Conservation (phyloP, 2,329 filamentous ascomycete genomes). For the Aureobasidium sp. region DNA sequence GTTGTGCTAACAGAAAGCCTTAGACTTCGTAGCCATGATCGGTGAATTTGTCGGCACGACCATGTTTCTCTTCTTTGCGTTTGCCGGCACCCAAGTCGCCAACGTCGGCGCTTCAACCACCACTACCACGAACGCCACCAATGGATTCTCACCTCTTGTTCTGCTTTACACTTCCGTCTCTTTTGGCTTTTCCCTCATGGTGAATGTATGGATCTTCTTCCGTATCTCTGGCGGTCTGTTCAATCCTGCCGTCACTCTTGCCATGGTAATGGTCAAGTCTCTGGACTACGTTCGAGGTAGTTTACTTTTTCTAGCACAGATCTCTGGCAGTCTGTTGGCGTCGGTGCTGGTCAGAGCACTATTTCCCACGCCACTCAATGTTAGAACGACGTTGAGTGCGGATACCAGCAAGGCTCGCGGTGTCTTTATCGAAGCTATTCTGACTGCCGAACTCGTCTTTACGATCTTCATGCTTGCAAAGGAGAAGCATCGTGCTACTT, state of each 20-base stretch:
- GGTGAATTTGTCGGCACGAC: slow-evolving; percentile 48
- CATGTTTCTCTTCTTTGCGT: slow-evolving; percentile 42
- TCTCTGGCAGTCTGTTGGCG: slow-evolving; percentile 52
- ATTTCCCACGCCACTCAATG: slow-evolving; percentile 49
- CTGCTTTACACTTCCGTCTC: slow-evolving; percentile 14
- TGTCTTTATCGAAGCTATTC: slow-evolving; percentile 59
- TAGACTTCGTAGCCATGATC: slow-evolving; percentile 19
- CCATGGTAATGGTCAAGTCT: slow-evolving; percentile 51
- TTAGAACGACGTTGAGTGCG: slow-evolving; percentile 48
- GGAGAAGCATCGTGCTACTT: slow-evolving; percentile 67
- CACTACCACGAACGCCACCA: slow-evolving; percentile 4
- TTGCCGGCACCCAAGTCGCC: slow-evolving; percentile 39
- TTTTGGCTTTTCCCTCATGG: slow-evolving; percentile 17
- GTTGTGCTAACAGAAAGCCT: background rate
- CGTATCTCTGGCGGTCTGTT: slow-evolving; percentile 17
- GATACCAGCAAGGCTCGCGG: slow-evolving; percentile 48
- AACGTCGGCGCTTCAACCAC: slow-evolving; percentile 34
- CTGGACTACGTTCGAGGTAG: slow-evolving; percentile 46
- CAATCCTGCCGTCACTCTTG: slow-evolving; percentile 42
- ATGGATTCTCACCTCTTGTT: slow-evolving; percentile 10
- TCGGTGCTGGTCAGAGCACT: slow-evolving; percentile 50
- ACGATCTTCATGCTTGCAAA: slow-evolving; percentile 62
- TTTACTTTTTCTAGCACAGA: slow-evolving; percentile 48
- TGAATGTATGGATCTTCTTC: slow-evolving; percentile 18
- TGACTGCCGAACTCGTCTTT: slow-evolving; percentile 56